A percentile compares a stretch with the other conserved stretches of the same genome.
These are phyloP conservation scores for Conticribra guillardii DNA, from an alignment of 108 stramenopile genomes.

Conservation along the genomic window DNA sequence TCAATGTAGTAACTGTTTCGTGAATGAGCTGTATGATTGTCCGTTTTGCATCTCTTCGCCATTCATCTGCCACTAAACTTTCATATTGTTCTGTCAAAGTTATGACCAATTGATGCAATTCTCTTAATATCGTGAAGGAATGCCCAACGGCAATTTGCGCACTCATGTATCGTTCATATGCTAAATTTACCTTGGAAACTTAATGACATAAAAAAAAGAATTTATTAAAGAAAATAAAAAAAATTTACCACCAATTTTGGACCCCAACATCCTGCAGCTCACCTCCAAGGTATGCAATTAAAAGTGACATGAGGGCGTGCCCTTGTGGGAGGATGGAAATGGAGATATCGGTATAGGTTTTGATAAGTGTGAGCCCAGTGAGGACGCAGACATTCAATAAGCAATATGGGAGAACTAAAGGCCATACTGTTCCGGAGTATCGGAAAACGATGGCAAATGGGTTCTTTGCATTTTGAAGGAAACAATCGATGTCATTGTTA, in stretches of 20 bases:
- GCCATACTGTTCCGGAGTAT: conserved; percentile 47
- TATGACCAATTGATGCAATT: conserved; percentile 54
- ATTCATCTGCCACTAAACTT: conserved; percentile 17
- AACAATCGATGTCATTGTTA: no score
- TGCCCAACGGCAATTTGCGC: conserved; percentile 40
- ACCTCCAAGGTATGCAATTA: conserved; percentile 60
- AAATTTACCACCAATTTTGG: no score
- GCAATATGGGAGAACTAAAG: conserved; percentile 57
- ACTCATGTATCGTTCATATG: conserved; percentile 57
- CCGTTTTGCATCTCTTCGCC: conserved; percentile 25
- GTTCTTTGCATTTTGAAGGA: no score
- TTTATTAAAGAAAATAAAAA: no score
- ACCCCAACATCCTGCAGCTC: no score
- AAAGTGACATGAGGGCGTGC: conserved; percentile 54
- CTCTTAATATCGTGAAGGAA: conserved; percentile 38
- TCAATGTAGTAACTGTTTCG: conserved; percentile 28
- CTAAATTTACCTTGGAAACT: conserved; percentile 58
- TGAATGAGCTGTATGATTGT: conserved; percentile 44
- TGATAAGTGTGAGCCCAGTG: conserved; percentile 14
- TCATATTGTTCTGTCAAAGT: conserved; percentile 30
- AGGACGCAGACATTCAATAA: conserved; percentile 43
- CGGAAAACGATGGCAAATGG: conserved; percentile 24
- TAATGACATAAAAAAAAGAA: no score
- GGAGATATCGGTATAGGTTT: conserved; percentile 19
- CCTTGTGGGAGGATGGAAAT: conserved; percentile 47